phyloP scores from a whole-genome alignment of 257 asterid genomes.

The Cruciata laevipes region DNA sequence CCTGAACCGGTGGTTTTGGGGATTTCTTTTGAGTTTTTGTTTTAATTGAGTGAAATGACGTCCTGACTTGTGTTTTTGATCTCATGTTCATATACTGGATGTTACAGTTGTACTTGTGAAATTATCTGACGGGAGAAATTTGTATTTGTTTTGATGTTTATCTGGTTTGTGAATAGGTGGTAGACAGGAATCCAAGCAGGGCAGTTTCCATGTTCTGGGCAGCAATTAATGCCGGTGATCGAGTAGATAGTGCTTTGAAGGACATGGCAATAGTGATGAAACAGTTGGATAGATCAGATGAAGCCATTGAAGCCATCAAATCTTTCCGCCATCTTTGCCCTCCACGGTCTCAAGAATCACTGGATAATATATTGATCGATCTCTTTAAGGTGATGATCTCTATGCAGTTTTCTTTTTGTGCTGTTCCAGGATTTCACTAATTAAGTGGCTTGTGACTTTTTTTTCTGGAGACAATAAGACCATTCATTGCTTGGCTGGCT shows the following conservation, averaged over 20 bases:
- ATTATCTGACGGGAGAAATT: neutral
- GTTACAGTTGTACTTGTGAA: neutral
- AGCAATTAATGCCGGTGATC: conserved; percentile 85
- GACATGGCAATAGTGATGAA: conserved; percentile 98
- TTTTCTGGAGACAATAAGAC: neutral
- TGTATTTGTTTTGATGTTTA: neutral
- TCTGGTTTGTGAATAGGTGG: conserved; percentile 23
- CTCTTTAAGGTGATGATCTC: conserved; percentile 54
- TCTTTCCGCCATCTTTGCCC: conserved; percentile 95
- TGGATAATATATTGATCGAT: conserved; percentile 76
- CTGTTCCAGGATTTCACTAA: neutral
- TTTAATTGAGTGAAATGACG: neutral
- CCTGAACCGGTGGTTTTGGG: neutral
- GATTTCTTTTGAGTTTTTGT: neutral
- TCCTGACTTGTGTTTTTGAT: neutral
- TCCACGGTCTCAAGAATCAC: conserved; percentile 69
- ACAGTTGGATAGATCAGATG: conserved; percentile 74
- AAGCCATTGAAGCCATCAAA: conserved; percentile 91
- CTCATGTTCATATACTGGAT: neutral
- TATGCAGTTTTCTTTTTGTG: neutral
- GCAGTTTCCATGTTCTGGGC: conserved; percentile 93
- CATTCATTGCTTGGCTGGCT: neutral
- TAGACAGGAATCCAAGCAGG: conserved; percentile 61
- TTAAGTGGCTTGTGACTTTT: neutral
- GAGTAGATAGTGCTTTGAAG: conserved; percentile 87